phyloP scores from a whole-genome alignment of 1,139 yeast species.

The Blastobotrys apis region DNA sequence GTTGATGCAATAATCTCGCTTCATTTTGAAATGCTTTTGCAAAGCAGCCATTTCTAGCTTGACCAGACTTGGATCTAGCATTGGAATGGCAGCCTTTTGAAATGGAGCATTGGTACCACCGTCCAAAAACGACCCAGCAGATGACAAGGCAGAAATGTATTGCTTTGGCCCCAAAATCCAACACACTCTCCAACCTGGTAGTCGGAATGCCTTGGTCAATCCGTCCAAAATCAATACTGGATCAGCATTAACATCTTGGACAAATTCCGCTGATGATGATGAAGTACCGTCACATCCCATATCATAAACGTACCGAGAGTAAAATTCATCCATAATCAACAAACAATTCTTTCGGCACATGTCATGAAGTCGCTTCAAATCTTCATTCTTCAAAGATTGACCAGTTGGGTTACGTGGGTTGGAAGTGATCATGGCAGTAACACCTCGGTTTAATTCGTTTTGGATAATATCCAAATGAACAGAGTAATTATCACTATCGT shows the following conservation, averaged over 20 bases:
- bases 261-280: constrained; percentile 51
- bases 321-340: constrained; percentile 65
- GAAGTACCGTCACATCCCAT: constrained; percentile 56
- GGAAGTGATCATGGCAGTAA: constrained; percentile 57
- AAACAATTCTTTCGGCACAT: constrained; percentile 56
- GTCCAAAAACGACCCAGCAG: constrained; percentile 62
- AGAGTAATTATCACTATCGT: constrained; percentile 56
- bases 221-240: constrained; percentile 64
- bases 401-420: constrained; percentile 71
- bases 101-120: constrained; percentile 66
- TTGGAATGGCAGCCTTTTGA: constrained; percentile 59
- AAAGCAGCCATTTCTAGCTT: constrained; percentile 56
- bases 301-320: constrained; percentile 59
- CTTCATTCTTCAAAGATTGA: constrained; percentile 49
- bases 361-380: constrained; percentile 50
- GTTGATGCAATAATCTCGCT: constrained; percentile 54
- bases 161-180: constrained; percentile 68
- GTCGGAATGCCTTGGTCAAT: constrained; percentile 58
- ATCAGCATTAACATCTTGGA: constrained; percentile 56
- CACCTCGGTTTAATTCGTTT: constrained; percentile 57
- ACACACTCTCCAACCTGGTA: constrained; percentile 69
- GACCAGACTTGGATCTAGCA: constrained; percentile 52
- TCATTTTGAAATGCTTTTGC: constrained; percentile 57
- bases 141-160: constrained; percentile 53
- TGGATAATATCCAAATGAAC: constrained; percentile 54